Base-by-base conservation (phyloP, 805 yeast genomes). In the Ogataea glucozyma region DNA sequence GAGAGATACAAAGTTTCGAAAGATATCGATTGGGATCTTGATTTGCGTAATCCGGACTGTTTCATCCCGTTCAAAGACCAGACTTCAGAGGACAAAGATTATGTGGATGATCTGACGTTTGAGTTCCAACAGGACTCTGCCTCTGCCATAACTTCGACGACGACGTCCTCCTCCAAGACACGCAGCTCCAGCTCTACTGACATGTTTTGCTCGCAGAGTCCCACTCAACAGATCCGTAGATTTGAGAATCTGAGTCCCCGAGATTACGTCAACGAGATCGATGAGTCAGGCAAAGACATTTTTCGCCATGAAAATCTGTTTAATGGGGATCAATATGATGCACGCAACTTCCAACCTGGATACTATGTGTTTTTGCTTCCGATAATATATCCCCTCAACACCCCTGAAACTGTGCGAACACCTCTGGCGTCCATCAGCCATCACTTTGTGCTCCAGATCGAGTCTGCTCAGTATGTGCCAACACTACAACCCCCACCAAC, bases 351-450 rank as follows among this genome's bases (percentile, higher is more conserved):
- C 48, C 74, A 74, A 48, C 78, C 90, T 1, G 95, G 95, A 17
- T 76, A 81, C 51, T 85, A 85, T 55, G 74, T 85, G 2, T 85
- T 83, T 54, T 58, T 82, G 14, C 59, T 85, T 5, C 91, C 93
- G 0, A 66, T 81, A 0, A 61, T 78, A 5, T 73, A 83, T 40
- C 84, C 88, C 0, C 70, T 77, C 19, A 73, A 71, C 43, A 74
- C 83, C 1, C 86, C 91, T 0, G 87, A 85, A 38, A 62, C 86
- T 0, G 67, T 80, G 11, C 57, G 62, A 5, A 72, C 84, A 1
- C 71, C 79, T 8, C 67, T 75, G 46, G 79, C 84, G 1, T 56
- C 71, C 4, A 62, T 80, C 8, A 46, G 51, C 1, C 85, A 80
- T 55, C 57, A 54, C 2, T 56, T 78, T 16, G 43, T 56, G 47